A percentile compares a stretch with the other conserved stretches of the same genome.
Conservation (phyloP, 1,284 basidiomycete species). For the Ganoderma sp. region DNA sequence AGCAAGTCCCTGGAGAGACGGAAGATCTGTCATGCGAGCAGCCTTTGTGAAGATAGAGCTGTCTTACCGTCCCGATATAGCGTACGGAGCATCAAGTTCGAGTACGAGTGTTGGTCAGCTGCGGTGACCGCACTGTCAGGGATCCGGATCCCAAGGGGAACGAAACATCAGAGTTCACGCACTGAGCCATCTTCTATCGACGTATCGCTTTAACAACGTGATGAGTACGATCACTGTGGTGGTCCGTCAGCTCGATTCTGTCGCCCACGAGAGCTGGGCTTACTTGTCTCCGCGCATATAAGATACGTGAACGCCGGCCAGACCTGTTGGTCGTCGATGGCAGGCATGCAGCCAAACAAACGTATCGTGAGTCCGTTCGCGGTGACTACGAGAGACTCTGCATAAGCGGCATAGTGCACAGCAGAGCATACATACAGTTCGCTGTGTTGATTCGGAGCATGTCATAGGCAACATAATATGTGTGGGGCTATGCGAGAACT, state of each 20-base stretch:
- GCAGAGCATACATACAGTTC: background rate
- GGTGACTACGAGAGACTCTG: background rate
- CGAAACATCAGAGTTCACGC: background rate
- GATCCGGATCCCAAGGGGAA: background rate
- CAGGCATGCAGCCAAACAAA: constrained; percentile 2
- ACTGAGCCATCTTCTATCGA: background rate
- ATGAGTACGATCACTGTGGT: background rate
- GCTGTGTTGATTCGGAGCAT: background rate
- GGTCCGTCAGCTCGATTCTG: background rate
- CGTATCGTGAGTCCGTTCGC: background rate
- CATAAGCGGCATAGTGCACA: background rate
- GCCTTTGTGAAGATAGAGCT: background rate
- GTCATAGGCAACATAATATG: constrained; percentile 5
- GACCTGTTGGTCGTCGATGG: background rate
- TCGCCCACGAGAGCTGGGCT: background rate
- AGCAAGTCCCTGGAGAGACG: background rate
- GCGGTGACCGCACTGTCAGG: background rate
- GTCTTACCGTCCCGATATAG: constrained; percentile 7
- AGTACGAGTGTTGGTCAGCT: background rate
- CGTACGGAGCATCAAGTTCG: background rate
- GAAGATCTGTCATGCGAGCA: too few species aligned
- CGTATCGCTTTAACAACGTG: constrained; percentile 5
- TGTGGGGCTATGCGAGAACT: background rate
- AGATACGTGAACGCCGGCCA: constrained; percentile 6
- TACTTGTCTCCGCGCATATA: constrained; percentile 4